Conservation (phyloP, 1,284 basidiomycete species). For the Leccinum fuscescens region DNA sequence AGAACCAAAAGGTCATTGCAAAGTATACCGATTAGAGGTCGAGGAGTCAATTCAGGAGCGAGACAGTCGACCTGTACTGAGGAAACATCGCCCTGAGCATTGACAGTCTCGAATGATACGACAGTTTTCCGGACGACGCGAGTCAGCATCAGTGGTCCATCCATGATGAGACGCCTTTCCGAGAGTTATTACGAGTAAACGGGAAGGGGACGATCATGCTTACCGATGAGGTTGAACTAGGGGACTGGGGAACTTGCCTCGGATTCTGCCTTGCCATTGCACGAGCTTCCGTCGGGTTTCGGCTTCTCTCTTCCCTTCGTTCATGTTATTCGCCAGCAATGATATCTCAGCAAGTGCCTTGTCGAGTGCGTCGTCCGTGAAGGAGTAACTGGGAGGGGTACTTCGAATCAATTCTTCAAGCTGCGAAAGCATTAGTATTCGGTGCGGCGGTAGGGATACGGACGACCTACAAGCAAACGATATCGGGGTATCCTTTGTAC, state of each 20-base stretch:
- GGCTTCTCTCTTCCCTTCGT: constrained; percentile 92
- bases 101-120: constrained; percentile 80
- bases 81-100: constrained; percentile 71
- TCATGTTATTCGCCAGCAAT: constrained; percentile 88
- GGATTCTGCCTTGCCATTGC: constrained; percentile 90
- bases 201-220: constrained; percentile 22
- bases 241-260: constrained; percentile 90
- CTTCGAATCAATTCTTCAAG: constrained; percentile 81
- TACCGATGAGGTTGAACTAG: constrained; percentile 96
- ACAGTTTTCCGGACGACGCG: constrained; percentile 88
- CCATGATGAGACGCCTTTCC: constrained; percentile 81
- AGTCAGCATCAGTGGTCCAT: constrained; percentile 79
- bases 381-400: constrained; percentile 75
- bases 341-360: constrained; percentile 85
- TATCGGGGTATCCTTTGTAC: constrained; percentile 97
- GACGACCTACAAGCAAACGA: constrained; percentile 71
- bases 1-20: constrained; percentile 93
- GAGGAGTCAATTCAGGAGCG: constrained; percentile 75
- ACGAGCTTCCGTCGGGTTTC: constrained; percentile 88
- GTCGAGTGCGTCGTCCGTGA: constrained; percentile 80
- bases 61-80: constrained; percentile 88
- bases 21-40: constrained; percentile 74
- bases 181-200: constrained; percentile 10
- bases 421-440: constrained; percentile 38
- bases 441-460: neutral